These are phyloP conservation scores for Inonotus hispidus DNA, from an alignment of 1,284 basidiomycete genomes.

Conservation along the genomic window DNA sequence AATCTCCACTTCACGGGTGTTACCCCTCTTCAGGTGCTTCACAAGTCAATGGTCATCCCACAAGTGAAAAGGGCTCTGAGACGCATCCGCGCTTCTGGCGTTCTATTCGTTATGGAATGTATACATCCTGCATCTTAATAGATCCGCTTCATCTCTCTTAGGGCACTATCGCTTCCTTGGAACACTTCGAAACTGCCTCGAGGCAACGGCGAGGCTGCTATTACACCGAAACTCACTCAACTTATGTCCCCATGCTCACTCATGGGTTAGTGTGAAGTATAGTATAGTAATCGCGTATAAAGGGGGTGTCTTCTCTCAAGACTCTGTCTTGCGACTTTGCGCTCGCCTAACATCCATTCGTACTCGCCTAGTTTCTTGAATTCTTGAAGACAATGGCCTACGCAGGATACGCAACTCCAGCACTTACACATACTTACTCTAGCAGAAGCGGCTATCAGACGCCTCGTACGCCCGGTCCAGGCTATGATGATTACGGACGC, in stretches of 20 bases:
- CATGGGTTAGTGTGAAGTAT: neutral
- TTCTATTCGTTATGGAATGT: neutral
- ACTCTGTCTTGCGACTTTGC: neutral
- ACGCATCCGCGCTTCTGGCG: neutral
- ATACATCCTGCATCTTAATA: neutral
- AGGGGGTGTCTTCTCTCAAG: constrained; percentile 2
- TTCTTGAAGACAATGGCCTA: constrained; percentile 12
- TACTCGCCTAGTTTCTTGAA: neutral
- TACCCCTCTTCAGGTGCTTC: neutral
- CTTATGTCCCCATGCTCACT: neutral
- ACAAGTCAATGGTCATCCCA: neutral
- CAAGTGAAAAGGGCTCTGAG: neutral
- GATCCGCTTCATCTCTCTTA: neutral
- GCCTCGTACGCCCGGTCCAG: constrained; percentile 13
- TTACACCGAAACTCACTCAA: constrained; percentile 6
- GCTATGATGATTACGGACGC: constrained; percentile 16
- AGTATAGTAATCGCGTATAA: constrained; percentile 7
- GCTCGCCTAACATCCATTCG: neutral
- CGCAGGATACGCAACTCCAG: constrained; percentile 10
- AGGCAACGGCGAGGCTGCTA: constrained; percentile 6
- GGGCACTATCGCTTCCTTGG: neutral
- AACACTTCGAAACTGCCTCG: constrained; percentile 8
- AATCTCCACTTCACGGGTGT: neutral
- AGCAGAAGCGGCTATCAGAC: constrained; percentile 9
- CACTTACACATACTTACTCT: constrained; percentile 15